phyloP scores from a whole-genome alignment of 495 filamentous ascomycete species.

The Lichina pygmaea region DNA sequence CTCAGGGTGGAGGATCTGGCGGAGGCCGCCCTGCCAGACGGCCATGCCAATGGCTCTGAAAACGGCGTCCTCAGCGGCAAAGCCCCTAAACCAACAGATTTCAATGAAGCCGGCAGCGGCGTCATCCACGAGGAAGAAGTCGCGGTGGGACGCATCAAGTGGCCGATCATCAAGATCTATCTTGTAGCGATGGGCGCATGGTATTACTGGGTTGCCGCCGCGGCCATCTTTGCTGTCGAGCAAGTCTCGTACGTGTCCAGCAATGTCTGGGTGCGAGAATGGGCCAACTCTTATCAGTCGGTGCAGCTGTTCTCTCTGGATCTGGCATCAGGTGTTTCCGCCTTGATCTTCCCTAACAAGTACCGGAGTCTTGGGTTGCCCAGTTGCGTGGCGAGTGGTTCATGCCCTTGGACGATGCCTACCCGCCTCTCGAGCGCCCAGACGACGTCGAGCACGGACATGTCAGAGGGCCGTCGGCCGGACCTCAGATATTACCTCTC shows the following conservation, averaged over 20 bases:
- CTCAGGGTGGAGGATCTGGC: constrained; percentile 1
- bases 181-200: constrained; percentile 71
- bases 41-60: constrained; percentile 13
- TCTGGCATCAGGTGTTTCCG: neutral
- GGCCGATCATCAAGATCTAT: constrained; percentile 62
- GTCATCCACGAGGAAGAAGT: constrained; percentile 38
- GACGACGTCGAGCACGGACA: constrained; percentile 6
- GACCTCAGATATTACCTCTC: constrained; percentile 62
- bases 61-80: constrained; percentile 9
- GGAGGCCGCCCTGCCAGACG: constrained; percentile 16
- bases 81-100: constrained; percentile 5
- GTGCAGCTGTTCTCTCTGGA: neutral
- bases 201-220: constrained; percentile 71
- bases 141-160: constrained; percentile 61
- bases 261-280: constrained; percentile 82
- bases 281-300: constrained; percentile 38
- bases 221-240: constrained; percentile 47
- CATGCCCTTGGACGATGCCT: constrained; percentile 16
- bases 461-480: constrained; percentile 24
- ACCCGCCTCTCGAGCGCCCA: constrained; percentile 5
- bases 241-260: constrained; percentile 64
- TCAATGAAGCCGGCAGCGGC: constrained; percentile 12
- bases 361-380: neutral
- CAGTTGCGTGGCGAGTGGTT: constrained; percentile 12
- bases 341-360: neutral